These are phyloP conservation scores for Botrytis porri DNA, from an alignment of 2,329 filamentous ascomycete species.

Conservation along the genomic window DNA sequence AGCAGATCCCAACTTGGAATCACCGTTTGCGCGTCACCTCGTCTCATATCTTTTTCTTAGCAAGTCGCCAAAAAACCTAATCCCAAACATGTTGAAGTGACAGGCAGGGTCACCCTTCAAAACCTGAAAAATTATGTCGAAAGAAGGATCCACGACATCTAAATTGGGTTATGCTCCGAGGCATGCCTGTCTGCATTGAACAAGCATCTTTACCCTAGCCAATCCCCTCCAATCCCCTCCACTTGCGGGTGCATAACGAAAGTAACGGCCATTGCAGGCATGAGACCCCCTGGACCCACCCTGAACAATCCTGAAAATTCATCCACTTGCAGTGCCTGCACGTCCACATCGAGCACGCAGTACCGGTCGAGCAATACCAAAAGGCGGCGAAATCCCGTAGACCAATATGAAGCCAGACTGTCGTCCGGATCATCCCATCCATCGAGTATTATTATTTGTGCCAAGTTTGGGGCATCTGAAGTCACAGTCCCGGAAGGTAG, in stretches of 20 bases:
- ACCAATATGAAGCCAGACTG: conserved; percentile 30
- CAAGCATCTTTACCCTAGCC: conserved; percentile 33
- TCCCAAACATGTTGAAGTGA: conserved; percentile 35
- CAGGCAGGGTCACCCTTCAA: conserved; percentile 34
- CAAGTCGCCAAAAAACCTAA: conserved; percentile 34
- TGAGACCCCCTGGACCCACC: conserved; percentile 29
- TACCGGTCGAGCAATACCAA: conserved; percentile 33
- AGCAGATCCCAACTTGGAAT: conserved; percentile 31
- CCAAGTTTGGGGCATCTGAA: conserved; percentile 37
- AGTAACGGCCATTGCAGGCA: conserved; percentile 32
- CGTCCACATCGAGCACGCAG: conserved; percentile 32
- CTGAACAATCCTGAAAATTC: conserved; percentile 29
- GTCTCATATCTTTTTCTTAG: conserved; percentile 35
- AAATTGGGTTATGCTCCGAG: conserved; percentile 37
- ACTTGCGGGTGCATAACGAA: conserved; percentile 34
- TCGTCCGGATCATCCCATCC: conserved; percentile 29
- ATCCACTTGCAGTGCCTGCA: conserved; percentile 24
- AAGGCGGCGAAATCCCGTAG: conserved; percentile 29
- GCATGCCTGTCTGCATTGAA: conserved; percentile 32
- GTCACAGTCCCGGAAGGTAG: conserved; percentile 36
- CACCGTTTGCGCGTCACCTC: conserved; percentile 36
- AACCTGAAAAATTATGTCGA: conserved; percentile 28
- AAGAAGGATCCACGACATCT: conserved; percentile 27
- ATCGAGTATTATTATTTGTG: conserved; percentile 29
- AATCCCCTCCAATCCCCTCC: conserved; percentile 31